phyloP scores from a whole-genome alignment of 805 yeast genomes.

The Dipodascus geniculatus region DNA sequence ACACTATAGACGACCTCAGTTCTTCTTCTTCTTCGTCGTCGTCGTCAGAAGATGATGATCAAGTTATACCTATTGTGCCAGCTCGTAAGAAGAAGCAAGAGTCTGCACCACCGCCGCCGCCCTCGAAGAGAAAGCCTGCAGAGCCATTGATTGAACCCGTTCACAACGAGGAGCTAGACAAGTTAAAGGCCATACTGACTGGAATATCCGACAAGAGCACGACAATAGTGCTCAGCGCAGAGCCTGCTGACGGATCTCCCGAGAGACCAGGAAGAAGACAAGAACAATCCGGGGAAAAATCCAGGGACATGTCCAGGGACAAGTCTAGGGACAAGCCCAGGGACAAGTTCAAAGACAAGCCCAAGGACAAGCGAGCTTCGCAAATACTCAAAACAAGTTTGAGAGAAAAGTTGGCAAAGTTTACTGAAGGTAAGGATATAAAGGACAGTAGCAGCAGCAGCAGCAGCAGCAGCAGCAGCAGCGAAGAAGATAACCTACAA shows the following conservation, averaged over 20 bases:
- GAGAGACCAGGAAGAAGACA: background rate
- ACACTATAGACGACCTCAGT: background rate
- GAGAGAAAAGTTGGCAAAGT: background rate
- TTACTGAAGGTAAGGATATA: background rate
- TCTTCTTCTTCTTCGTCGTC: background rate
- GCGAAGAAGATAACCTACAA: background rate
- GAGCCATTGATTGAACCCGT: conserved; percentile 3
- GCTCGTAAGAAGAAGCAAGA: background rate
- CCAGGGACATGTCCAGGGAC: background rate
- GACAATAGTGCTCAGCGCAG: conserved; percentile 23
- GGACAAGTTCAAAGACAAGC: background rate
- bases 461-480: background rate
- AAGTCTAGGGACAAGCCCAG: background rate
- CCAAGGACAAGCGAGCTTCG: background rate
- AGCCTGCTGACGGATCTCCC: background rate
- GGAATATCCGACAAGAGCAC: conserved; percentile 23
- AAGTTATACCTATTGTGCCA: conserved; percentile 2
- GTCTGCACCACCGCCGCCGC: background rate
- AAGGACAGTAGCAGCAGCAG: background rate
- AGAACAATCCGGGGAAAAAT: background rate
- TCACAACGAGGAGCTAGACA: conserved; percentile 15
- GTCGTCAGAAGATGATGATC: conserved; percentile 3
- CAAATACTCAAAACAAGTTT: background rate
- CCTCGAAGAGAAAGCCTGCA: background rate
- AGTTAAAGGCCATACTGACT: conserved; percentile 24